These are phyloP conservation scores for Pseudoscleropodium purum DNA, from an alignment of 225 moss, liverwort and hornwort genomes.

Conservation along the genomic window DNA sequence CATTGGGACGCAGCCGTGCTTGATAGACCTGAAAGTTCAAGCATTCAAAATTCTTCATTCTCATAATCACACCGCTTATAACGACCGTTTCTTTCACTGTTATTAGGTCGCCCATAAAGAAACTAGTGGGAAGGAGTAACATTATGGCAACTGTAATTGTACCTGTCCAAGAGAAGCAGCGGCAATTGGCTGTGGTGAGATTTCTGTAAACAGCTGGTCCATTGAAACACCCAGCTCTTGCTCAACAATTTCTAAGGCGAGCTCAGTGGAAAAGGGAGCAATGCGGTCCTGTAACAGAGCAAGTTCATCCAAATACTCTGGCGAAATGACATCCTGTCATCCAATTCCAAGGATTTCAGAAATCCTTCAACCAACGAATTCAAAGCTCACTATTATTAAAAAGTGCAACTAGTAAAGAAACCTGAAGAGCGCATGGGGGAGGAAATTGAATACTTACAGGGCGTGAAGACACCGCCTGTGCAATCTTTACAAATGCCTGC, in stretches of 20 bases:
- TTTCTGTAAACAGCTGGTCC: slow-evolving; percentile 80
- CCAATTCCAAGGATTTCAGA: slow-evolving; percentile 4
- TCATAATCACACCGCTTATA: not conserved
- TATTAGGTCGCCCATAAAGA: not conserved
- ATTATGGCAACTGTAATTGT: not conserved
- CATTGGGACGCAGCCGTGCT: slow-evolving; percentile 80
- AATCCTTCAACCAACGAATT: not conserved
- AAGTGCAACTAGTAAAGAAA: not conserved
- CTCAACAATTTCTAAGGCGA: slow-evolving; percentile 74
- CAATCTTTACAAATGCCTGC: slow-evolving; percentile 92
- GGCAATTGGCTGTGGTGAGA: slow-evolving; percentile 86
- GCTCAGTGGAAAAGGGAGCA: slow-evolving; percentile 85
- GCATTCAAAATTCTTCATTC: not conserved
- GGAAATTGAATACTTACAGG: slow-evolving; percentile 47
- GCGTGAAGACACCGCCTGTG: slow-evolving; percentile 84
- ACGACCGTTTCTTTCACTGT: not conserved
- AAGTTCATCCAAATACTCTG: slow-evolving; percentile 82
- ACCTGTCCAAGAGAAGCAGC: slow-evolving; percentile 99
- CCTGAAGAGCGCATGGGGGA: not conserved
- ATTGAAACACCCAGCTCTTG: slow-evolving; percentile 87
- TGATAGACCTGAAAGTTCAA: slow-evolving; percentile 68
- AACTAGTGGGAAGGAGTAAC: not conserved
- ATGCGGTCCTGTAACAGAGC: slow-evolving; percentile 88
- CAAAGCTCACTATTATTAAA: not conserved
- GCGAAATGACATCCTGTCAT: slow-evolving; percentile 85